phyloP scores from a whole-genome alignment of 2,329 filamentous ascomycete species.

The Pseudocercospora musae region DNA sequence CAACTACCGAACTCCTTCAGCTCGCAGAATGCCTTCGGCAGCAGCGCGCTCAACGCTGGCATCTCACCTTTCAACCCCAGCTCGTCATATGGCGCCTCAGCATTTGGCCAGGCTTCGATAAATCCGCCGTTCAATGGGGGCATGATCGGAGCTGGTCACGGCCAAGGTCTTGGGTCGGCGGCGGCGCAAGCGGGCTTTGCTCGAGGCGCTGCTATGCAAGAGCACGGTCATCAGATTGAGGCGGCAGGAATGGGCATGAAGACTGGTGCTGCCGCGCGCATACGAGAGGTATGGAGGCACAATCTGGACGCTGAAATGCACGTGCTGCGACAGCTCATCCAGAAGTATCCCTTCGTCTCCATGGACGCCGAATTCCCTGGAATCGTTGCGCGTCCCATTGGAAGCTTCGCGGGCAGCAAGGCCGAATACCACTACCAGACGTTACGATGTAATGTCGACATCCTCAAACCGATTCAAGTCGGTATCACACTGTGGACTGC shows the following conservation, averaged over 20 bases:
- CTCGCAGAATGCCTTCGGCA: constrained; percentile 35
- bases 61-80: constrained; percentile 37
- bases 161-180: constrained; percentile 76
- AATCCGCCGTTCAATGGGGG: constrained; percentile 29
- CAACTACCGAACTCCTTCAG: constrained; percentile 40
- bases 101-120: constrained; percentile 31
- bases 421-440: constrained; percentile 99
- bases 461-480: constrained; percentile 96
- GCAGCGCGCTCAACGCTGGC: constrained; percentile 40
- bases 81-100: constrained; percentile 28
- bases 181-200: constrained; percentile 85
- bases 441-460: constrained; percentile 91
- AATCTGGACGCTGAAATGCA: constrained; percentile 92
- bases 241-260: constrained; percentile 43
- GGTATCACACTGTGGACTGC: constrained; percentile 91
- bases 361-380: constrained; percentile 99
- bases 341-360: constrained; percentile 91
- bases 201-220: constrained; percentile 61
- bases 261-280: constrained; percentile 68
- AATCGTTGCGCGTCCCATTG: constrained; percentile 92
- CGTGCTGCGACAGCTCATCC: constrained; percentile 73
- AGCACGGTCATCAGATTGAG: constrained; percentile 37
- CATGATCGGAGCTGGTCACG: constrained; percentile 31
- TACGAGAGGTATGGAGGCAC: constrained; percentile 93
- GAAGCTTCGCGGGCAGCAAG: constrained; percentile 80